Conservation (phyloP, 2,329 filamentous ascomycete species). For the Penicillium sp. region DNA sequence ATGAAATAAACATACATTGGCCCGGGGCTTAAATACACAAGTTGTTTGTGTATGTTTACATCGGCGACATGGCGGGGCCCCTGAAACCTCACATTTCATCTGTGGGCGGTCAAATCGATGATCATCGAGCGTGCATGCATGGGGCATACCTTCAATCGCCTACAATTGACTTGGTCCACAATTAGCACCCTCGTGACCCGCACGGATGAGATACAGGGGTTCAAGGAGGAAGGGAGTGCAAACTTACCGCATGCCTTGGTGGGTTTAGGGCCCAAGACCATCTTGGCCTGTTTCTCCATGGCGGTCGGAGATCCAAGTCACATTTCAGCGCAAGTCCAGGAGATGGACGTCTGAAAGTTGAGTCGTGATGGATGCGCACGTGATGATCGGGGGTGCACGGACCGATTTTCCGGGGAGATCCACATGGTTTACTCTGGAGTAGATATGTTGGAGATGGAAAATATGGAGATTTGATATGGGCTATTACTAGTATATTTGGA, state of each 20-base stretch:
- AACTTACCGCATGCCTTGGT: conserved; percentile 38
- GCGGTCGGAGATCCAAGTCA: background rate
- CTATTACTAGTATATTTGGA: too few species aligned
- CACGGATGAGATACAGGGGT: background rate
- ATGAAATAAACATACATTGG: conserved; percentile 28
- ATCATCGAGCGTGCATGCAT: too few species aligned
- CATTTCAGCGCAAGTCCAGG: conserved; percentile 1
- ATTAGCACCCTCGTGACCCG: conserved; percentile 10
- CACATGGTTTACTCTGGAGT: background rate
- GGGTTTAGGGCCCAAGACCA: conserved; percentile 31
- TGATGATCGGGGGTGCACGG: conserved; percentile 12
- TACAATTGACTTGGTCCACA: conserved; percentile 31
- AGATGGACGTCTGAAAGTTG: background rate
- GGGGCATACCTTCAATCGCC: conserved; percentile 33
- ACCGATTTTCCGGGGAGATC: conserved; percentile 4
- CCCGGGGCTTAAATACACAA: conserved; percentile 35
- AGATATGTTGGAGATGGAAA: background rate
- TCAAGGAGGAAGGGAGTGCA: background rate
- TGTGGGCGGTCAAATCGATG: conserved; percentile 4
- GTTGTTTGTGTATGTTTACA: conserved; percentile 27
- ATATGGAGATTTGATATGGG: too few species aligned
- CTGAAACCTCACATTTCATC: conserved; percentile 38
- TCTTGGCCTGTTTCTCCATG: conserved; percentile 26
- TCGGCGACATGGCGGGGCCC: conserved; percentile 33
- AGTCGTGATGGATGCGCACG: conserved; percentile 14